These are phyloP conservation scores for Botrytis aclada DNA, from an alignment of 2,329 filamentous ascomycete species.

Conservation along the genomic window DNA sequence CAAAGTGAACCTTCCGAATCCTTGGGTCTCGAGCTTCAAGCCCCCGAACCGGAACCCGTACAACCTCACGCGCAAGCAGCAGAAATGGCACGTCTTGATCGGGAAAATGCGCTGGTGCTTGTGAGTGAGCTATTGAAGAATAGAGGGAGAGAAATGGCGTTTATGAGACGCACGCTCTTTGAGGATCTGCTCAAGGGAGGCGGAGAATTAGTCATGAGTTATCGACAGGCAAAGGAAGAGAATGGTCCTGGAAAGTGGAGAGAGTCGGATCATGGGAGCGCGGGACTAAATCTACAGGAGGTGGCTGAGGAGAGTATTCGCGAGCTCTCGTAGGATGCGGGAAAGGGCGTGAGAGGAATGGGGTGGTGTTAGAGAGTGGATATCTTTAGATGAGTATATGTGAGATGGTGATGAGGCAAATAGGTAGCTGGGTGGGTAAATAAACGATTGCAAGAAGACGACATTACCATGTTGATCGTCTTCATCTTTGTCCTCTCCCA, in stretches of 20 bases:
- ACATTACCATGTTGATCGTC: neutral
- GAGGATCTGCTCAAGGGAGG: conserved; percentile 51
- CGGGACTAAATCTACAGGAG: neutral
- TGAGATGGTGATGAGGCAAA: neutral
- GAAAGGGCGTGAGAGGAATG: no score
- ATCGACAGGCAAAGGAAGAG: conserved; percentile 23
- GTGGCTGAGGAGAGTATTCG: neutral
- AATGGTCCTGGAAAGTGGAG: neutral
- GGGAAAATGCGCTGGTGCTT: conserved; percentile 60
- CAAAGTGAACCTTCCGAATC: conserved; percentile 1
- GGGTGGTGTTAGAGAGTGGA: no score
- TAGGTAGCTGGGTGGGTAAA: neutral
- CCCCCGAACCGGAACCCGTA: conserved; percentile 22
- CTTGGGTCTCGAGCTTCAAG: neutral
- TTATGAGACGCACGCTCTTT: conserved; percentile 43
- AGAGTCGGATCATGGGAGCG: neutral
- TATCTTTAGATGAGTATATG: neutral
- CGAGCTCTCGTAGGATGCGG: neutral
- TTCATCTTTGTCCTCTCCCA: neutral
- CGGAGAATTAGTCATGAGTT: conserved; percentile 37
- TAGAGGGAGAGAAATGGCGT: conserved; percentile 42
- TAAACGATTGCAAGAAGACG: neutral
- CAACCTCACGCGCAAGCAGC: conserved; percentile 36
- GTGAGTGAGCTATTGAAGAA: conserved; percentile 53
- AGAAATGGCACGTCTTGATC: conserved; percentile 51